Base-by-base conservation (phyloP, 495 filamentous ascomycete species). In the Venustampulla echinocandica region DNA sequence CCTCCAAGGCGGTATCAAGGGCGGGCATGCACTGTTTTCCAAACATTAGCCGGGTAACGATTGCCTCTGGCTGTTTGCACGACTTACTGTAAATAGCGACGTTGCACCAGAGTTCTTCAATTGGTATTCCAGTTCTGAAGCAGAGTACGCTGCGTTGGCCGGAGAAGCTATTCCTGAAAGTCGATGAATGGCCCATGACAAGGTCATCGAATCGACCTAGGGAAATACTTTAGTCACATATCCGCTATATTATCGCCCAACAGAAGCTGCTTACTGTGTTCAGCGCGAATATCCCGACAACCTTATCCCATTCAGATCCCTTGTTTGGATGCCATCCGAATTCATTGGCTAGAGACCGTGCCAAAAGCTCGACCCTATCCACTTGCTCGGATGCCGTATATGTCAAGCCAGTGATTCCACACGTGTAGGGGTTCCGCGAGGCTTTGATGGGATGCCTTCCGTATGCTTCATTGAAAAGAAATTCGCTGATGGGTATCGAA, bases 301-400 rank as follows among this genome's bases (percentile, higher is more conserved):
- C 80, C 65, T 92, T 95, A 55, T 95, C 89, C 82, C 84, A 94
- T 57, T 89, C 84, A 0, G 76, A 76, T 17, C 86, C 87, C 47
- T 74, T 54, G 52, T 90, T 90, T 6, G 83, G 76, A 21, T 70
- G 53, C 83, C 85, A 94, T 39, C 77, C 80, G 53, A 92, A 65
- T 51, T 85, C 79, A 57, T 87, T 83, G 7, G 78, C 68, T 3
- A 95, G 62, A 3, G 74, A 80, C 42, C 81, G 75, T 11, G 87
- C 76, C n/a, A 94, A 69, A 35, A 71, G 66, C 14, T 89, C 77
- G 2, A 84, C 75, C 1, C 87, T 75, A 35, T 81, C 71, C 22
- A 70, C 76, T 17, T 87, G 72, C 52, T 92, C 78, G 13, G 69
- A 54, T 14, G 74, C 67, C 7, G 82, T 80, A 64, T 82, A 90